Evolutionary conservation across 208 protist species (phyloP).

Genomic region (Leishmania guyanensis): DNA sequence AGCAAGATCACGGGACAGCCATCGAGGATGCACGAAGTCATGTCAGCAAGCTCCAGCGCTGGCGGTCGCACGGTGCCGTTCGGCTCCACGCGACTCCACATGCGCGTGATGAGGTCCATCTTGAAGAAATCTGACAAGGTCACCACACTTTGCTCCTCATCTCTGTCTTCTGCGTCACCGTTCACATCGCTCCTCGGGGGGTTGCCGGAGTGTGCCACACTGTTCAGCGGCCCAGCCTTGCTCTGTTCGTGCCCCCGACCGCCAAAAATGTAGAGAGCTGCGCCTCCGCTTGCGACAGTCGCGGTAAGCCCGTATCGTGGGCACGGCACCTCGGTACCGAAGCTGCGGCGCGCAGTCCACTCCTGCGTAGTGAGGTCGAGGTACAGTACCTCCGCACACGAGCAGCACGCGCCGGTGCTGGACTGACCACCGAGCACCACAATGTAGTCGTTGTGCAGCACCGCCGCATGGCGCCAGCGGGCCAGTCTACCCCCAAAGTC

Average conservation of each 20-base stretch:
- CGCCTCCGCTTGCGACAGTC: constrained; percentile 24
- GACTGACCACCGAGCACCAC: constrained; percentile 60
- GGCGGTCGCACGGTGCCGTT: constrained; percentile 65
- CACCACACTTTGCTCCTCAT: background rate
- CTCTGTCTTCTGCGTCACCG: background rate
- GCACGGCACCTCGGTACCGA: constrained; percentile 39
- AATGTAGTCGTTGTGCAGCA: constrained; percentile 63
- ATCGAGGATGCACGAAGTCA: constrained; percentile 43
- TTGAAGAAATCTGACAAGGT: constrained; percentile 58
- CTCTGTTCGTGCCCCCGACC: constrained; percentile 23
- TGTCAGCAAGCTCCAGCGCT: constrained; percentile 54
- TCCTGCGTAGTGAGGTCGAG: constrained; percentile 46
- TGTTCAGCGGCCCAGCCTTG: background rate
- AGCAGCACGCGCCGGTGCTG: constrained; percentile 13
- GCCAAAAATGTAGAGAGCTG: constrained; percentile 48
- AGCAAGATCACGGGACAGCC: constrained; percentile 55
- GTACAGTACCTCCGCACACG: constrained; percentile 46
- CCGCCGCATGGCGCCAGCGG: constrained; percentile 65
- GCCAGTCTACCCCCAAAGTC: constrained; percentile 9
- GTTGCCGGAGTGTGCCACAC: background rate
- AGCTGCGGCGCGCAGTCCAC: constrained; percentile 44
- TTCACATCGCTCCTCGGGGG: background rate
- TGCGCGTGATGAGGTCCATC: constrained; percentile 59
- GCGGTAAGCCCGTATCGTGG: constrained; percentile 64
- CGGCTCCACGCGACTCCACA: constrained; percentile 49